A percentile compares a stretch with the other conserved stretches of the same genome.
Evolutionary conservation across 225 moss, liverwort and hornwort species (phyloP).

Genomic region (Climacium dendroides): DNA sequence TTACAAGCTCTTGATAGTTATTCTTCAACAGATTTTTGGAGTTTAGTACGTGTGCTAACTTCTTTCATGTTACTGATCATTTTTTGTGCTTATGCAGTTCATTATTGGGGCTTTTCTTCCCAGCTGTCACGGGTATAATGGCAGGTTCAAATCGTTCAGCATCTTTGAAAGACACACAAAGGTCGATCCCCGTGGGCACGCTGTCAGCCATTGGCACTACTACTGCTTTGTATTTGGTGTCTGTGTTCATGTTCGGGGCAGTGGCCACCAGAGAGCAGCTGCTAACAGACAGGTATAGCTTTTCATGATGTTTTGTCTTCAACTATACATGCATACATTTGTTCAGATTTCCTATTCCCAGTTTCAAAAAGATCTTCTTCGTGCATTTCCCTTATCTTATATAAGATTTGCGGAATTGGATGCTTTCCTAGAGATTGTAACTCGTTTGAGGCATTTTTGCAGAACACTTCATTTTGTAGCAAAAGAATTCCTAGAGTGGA

Average conservation of each 20-base stretch:
- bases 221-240: slow-evolving; percentile 76
- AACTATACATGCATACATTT: background rate
- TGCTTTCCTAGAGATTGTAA: background rate
- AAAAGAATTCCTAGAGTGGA: background rate
- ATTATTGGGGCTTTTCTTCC: slow-evolving; percentile 93
- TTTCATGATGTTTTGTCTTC: background rate
- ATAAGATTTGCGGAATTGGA: background rate
- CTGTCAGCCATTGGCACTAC: slow-evolving; percentile 89
- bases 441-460: background rate
- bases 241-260: slow-evolving; percentile 90
- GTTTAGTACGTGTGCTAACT: background rate
- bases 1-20: background rate
- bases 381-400: background rate
- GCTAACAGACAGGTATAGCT: slow-evolving; percentile 68
- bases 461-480: background rate
- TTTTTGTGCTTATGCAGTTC: slow-evolving; percentile 36
- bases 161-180: slow-evolving; percentile 90
- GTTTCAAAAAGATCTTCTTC: background rate
- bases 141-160: slow-evolving; percentile 99
- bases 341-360: background rate
- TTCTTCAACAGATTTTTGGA: background rate
- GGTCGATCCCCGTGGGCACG: slow-evolving; percentile 91
- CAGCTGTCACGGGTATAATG: slow-evolving; percentile 99
- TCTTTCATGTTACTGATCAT: background rate
- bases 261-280: slow-evolving; percentile 88